phyloP scores from a whole-genome alignment of 306 rosid genomes.

The Prinsepia uniflora region DNA sequence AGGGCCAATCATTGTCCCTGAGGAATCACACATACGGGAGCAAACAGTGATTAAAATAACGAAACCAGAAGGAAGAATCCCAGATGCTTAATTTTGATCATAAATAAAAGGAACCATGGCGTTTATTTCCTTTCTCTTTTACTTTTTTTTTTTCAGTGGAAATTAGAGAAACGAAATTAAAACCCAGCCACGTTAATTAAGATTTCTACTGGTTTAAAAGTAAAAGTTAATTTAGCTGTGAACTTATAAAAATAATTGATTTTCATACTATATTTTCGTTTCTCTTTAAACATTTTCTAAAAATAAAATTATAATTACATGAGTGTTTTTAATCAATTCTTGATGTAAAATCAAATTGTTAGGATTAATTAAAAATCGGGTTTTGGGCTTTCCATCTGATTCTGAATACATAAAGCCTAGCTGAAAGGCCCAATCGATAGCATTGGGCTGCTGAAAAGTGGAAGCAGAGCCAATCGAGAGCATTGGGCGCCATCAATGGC shows the following conservation, averaged over 20 bases:
- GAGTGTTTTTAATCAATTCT: too few species aligned
- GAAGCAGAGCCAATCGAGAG: background rate
- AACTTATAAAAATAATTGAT: too few species aligned
- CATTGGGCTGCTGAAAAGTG: too few species aligned
- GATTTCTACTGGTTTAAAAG: too few species aligned
- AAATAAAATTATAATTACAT: too few species aligned
- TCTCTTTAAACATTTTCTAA: too few species aligned
- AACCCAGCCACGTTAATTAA: background rate
- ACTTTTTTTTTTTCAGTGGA: background rate
- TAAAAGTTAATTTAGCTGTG: too few species aligned
- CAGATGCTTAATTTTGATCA: background rate
- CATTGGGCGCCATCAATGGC: background rate
- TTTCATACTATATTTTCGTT: too few species aligned
- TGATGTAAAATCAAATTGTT: too few species aligned
- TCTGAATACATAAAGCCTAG: background rate
- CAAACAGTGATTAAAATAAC: background rate
- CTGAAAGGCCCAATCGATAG: too few species aligned
- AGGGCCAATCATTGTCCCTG: slow-evolving; percentile 14
- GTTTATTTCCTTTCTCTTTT: background rate
- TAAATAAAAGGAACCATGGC: background rate
- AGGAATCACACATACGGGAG: background rate
- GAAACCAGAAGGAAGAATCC: background rate
- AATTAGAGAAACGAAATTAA: background rate
- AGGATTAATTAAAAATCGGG: too few species aligned
- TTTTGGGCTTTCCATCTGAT: background rate